Base-by-base conservation (phyloP, 2,329 filamentous ascomycete genomes). In the Cyphellophora europaea region DNA sequence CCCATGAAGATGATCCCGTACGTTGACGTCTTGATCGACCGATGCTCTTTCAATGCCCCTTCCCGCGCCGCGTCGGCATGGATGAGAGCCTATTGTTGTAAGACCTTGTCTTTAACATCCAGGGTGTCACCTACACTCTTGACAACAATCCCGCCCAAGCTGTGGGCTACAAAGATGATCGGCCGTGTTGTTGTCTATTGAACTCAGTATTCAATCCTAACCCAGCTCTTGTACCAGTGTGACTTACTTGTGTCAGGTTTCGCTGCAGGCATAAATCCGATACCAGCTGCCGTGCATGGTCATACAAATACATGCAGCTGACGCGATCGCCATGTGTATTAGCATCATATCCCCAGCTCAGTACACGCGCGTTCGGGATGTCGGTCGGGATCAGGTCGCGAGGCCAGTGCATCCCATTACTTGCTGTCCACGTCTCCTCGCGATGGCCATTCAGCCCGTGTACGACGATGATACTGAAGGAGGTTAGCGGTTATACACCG, bases 321-420 rank as follows among this genome's bases (percentile, higher is more conserved):
- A 27, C 25, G 25, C 3, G 25, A 13, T 27, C 25, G 25, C n/a
- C 25, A 27, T 27, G 25, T 11, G 14, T 3, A 40, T 82, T 77
- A 15, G 80, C 79, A 53, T 86, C 82, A 53, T 85, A 86, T 15
- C 81, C 81, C 50, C 83, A 85, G 1, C 79, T 77, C 35, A 85
- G 57, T 12, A 86, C 63, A 33, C 82, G 75, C 25, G 54, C 51
- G 27, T 49, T 49, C 4, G 49, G 47, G 11, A 61, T 32, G 27
- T 56, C 48, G 3, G 40, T 12, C 2, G 53, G 53, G 3, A 57
- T 36, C 18, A 54, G 40, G 32, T 56, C 51, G n/a, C 48, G 42
- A n/a, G 51, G 48, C 54, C 52, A 56, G 17, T 47, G 33, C 2
- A 41, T 19, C 12, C 38, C 35, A 21, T 42, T 48, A 4, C 40